Percentiles rank a stretch among this genome's conserved stretches.
Conservation (phyloP, 176 grass and related monocot species). For the Echinochloa phyllopogon region DNA sequence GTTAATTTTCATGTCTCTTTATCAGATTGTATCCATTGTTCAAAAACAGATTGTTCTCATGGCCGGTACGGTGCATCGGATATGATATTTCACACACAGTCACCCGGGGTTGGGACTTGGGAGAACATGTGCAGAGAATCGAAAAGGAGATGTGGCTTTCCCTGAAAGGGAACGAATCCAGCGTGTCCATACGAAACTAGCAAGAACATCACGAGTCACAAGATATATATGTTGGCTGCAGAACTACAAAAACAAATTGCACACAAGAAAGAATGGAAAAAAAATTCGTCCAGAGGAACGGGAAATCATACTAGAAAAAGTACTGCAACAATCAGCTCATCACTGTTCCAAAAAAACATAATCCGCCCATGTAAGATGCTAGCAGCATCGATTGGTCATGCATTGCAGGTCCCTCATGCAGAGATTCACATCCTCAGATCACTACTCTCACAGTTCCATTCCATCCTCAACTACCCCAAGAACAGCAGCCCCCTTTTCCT, state of each 20-base stretch:
- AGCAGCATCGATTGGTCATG: background rate
- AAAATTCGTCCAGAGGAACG: background rate
- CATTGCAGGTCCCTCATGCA: background rate
- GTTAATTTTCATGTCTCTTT: background rate
- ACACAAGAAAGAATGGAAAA: background rate
- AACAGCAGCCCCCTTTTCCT: background rate
- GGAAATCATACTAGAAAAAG: background rate
- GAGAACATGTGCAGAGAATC: too few relatives aligned
- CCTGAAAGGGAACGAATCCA: background rate
- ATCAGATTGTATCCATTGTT: background rate
- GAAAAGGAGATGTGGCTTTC: background rate
- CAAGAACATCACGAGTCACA: background rate
- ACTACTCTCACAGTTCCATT: slow-evolving; percentile 21
- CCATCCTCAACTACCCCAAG: background rate
- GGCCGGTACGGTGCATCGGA: background rate
- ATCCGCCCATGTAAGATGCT: background rate
- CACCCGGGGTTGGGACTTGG: background rate
- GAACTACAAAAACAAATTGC: background rate
- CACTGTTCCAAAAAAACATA: background rate
- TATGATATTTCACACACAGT: background rate
- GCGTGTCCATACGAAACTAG: background rate
- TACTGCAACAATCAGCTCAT: background rate
- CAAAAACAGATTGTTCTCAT: background rate
- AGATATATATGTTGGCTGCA: background rate
- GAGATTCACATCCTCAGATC: background rate